A percentile compares a stretch with the other conserved stretches of the same genome.
Conservation (phyloP, 441 rosid species). For the Metrosideros polymorpha region DNA sequence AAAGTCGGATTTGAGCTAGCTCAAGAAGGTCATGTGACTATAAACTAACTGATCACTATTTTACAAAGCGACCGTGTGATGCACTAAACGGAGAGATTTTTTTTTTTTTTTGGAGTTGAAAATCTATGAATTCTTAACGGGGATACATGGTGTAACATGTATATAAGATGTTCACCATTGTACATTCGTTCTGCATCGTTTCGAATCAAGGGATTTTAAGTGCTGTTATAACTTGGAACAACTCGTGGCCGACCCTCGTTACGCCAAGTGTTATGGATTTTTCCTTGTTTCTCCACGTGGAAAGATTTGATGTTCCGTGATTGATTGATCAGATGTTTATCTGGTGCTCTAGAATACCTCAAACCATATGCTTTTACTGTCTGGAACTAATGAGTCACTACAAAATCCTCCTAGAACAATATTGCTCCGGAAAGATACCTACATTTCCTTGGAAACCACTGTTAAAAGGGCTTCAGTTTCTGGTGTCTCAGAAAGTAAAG, state of each 20-base stretch:
- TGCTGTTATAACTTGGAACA: too few species aligned
- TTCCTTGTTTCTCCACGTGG: too few species aligned
- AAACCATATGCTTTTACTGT: not conserved
- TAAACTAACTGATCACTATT: not conserved
- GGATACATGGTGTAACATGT: not conserved
- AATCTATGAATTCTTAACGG: not conserved
- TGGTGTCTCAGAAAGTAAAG: not conserved
- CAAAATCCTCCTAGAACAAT: not conserved
- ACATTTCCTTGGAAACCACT: not conserved
- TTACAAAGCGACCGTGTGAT: not conserved
- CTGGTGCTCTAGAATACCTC: too few species aligned
- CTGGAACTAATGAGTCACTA: not conserved
- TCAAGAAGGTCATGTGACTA: not conserved
- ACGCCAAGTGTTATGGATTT: too few species aligned
- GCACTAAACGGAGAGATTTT: not conserved
- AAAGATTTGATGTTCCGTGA: too few species aligned
- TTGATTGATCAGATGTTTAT: too few species aligned
- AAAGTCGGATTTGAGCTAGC: not conserved
- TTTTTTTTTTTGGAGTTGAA: not conserved
- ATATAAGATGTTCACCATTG: not conserved
- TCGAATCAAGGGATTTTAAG: too few species aligned
- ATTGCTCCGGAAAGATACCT: not conserved
- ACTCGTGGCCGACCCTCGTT: too few species aligned
- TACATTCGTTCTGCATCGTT: too few species aligned
- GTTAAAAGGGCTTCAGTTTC: not conserved